Evolutionary conservation across 208 protist species (phyloP).

Genomic region (Trypanosoma scelopori): DNA sequence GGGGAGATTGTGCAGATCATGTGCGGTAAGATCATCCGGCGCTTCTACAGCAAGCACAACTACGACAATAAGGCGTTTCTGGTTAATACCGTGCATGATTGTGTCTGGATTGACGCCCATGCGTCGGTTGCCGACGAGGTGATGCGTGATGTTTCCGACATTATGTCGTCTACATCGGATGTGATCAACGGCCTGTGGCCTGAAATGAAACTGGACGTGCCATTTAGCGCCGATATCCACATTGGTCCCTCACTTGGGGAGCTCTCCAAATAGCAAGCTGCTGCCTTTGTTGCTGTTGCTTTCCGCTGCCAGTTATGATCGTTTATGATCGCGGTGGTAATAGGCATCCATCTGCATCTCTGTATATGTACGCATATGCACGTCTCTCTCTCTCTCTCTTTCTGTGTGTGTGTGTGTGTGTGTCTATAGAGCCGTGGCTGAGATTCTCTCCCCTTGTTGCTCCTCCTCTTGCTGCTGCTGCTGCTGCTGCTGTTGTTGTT

Average conservation of each 20-base stretch:
- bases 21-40: slow-evolving; percentile 81
- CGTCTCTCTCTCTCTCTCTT: too few species aligned
- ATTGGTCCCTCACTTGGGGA: slow-evolving; percentile 74
- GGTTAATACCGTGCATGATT: slow-evolving; percentile 92
- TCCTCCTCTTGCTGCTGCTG: too few species aligned
- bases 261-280: slow-evolving; percentile 35
- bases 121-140: slow-evolving; percentile 75
- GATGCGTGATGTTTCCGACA: slow-evolving; percentile 51
- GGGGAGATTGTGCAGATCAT: slow-evolving; percentile 92
- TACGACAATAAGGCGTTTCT: slow-evolving; percentile 84
- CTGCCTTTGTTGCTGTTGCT: background rate
- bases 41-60: slow-evolving; percentile 73
- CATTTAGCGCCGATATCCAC: slow-evolving; percentile 82
- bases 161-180: slow-evolving; percentile 78
- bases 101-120: slow-evolving; percentile 90
- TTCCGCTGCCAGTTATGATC: too few species aligned
- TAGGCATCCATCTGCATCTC: too few species aligned
- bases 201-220: slow-evolving; percentile 85
- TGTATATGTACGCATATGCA: background rate
- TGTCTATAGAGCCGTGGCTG: too few species aligned
- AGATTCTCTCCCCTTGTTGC: too few species aligned
- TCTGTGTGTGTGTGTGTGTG: too few species aligned
- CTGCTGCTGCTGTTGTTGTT: too few species aligned
- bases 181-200: slow-evolving; percentile 77
- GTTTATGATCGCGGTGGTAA: too few species aligned